Conservation (phyloP, 208 protist genomes). For the Trypanosoma conorhini region DNA sequence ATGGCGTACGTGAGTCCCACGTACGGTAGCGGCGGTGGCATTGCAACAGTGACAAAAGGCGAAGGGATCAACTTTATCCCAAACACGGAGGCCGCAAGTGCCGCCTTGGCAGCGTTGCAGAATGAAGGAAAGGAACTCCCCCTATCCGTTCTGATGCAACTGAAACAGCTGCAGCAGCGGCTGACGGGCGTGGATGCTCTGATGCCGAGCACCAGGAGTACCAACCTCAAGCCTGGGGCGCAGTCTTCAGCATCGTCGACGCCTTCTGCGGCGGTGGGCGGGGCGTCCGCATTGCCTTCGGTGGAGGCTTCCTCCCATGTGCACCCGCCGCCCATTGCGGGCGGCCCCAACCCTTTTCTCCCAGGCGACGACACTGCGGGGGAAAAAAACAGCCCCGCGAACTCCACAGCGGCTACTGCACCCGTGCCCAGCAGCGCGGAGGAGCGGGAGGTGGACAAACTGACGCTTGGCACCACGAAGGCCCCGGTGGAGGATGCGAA, state of each 20-base stretch:
- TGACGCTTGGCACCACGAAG: background rate
- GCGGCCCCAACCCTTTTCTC: constrained; percentile 43
- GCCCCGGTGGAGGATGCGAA: background rate
- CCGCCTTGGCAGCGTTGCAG: constrained; percentile 50
- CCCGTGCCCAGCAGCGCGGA: constrained; percentile 9
- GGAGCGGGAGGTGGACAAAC: background rate
- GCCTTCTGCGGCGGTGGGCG: background rate
- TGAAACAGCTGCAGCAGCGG: constrained; percentile 51
- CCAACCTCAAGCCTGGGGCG: background rate
- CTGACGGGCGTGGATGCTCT: background rate
- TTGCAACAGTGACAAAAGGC: constrained; percentile 43
- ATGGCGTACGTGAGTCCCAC: constrained; percentile 42
- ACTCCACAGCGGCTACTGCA: background rate
- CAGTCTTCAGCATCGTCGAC: constrained; percentile 3
- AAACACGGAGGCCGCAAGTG: constrained; percentile 29
- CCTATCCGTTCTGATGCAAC: constrained; percentile 47
- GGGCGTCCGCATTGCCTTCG: background rate
- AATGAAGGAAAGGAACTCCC: constrained; percentile 55
- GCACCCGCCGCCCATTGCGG: constrained; percentile 36
- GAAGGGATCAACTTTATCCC: constrained; percentile 49
- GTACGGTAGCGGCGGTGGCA: constrained; percentile 35
- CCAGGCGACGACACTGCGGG: constrained; percentile 8
- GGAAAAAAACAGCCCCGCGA: background rate
- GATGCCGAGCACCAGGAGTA: constrained; percentile 1
- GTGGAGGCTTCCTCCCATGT: constrained; percentile 1